Conservation (phyloP, 768 basidiomycete species). For the Crepidotus variabilis region DNA sequence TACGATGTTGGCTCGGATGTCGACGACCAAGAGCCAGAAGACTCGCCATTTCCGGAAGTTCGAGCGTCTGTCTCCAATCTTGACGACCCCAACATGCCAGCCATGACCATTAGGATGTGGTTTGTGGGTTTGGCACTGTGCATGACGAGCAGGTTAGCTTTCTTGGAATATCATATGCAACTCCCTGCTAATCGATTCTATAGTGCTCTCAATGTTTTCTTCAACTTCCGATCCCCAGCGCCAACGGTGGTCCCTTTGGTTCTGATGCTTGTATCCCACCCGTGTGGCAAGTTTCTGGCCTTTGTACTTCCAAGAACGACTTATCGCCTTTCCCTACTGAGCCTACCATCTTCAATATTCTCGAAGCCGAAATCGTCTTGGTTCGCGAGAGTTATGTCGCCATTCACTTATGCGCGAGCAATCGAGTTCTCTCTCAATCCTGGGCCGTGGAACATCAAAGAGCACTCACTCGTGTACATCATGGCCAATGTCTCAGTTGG, state of each 20-base stretch:
- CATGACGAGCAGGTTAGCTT: slow-evolving; percentile 54
- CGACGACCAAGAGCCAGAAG: slow-evolving; percentile 71
- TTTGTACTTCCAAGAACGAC: slow-evolving; percentile 76
- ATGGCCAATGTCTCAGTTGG: slow-evolving; percentile 92
- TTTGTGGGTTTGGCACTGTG: slow-evolving; percentile 74
- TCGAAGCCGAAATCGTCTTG: slow-evolving; percentile 62
- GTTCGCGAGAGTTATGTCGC: slow-evolving; percentile 33
- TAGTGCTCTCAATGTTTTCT: slow-evolving; percentile 85
- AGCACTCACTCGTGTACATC: slow-evolving; percentile 85
- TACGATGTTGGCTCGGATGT: slow-evolving; percentile 61
- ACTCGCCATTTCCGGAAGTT: slow-evolving; percentile 96
- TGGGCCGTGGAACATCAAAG: slow-evolving; percentile 98
- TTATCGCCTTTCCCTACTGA: slow-evolving; percentile 55
- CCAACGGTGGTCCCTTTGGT: slow-evolving; percentile 80
- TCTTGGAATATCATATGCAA: background rate
- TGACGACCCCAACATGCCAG: slow-evolving; percentile 98
- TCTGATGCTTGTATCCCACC: slow-evolving; percentile 87
- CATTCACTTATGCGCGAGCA: slow-evolving; percentile 47
- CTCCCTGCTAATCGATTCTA: background rate
- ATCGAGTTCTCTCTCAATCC: slow-evolving; percentile 82
- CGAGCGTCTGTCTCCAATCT: slow-evolving; percentile 95
- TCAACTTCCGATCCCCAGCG: slow-evolving; percentile 90
- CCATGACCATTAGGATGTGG: slow-evolving; percentile 91
- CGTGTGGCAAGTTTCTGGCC: slow-evolving; percentile 86
- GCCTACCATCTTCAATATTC: slow-evolving; percentile 52